Percentiles rank a stretch among this genome's conserved stretches.
phyloP scores from a whole-genome alignment of 75 land plant genomes.

The Pinus taeda region DNA sequence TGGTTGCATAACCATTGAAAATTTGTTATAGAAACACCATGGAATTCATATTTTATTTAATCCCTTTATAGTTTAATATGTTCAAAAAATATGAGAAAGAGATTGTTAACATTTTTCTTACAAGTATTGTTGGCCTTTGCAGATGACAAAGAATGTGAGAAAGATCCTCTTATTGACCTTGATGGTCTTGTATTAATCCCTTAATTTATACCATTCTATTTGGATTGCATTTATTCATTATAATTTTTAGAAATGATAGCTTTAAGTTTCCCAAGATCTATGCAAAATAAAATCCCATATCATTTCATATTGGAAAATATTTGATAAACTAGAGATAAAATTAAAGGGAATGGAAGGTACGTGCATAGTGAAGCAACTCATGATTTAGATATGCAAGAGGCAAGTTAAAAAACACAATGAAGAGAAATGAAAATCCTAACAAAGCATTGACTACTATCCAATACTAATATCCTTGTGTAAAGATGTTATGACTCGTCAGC shows the following conservation, averaged over 20 bases:
- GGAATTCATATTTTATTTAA: not conserved
- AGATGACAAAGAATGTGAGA: slow-evolving; percentile 29
- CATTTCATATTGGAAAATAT: not conserved
- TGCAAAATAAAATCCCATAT: not conserved
- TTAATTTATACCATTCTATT: slow-evolving; percentile 20
- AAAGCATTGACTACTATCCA: slow-evolving; percentile 76
- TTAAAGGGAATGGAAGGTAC: not conserved
- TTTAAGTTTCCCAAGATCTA: slow-evolving; percentile 73
- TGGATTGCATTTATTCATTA: slow-evolving; percentile 40
- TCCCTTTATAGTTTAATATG: not conserved
- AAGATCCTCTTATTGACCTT: slow-evolving; percentile 4
- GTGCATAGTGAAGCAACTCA: slow-evolving; percentile 21
- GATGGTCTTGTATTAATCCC: not conserved
- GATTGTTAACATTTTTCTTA: slow-evolving; percentile 12
- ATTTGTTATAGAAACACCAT: not conserved
- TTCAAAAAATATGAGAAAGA: not conserved
- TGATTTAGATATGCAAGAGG: slow-evolving; percentile 67
- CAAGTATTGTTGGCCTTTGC: slow-evolving; percentile 43
- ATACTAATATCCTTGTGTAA: slow-evolving; percentile 50
- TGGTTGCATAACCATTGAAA: not conserved
- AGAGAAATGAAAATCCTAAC: slow-evolving; percentile 54
- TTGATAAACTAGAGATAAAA: not conserved
- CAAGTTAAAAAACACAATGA: slow-evolving; percentile 73
- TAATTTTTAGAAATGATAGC: slow-evolving; percentile 68
- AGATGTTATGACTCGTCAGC: slow-evolving; percentile 34